Base-by-base conservation (phyloP, 2,329 filamentous ascomycete genomes). In the Penicillium sp. region DNA sequence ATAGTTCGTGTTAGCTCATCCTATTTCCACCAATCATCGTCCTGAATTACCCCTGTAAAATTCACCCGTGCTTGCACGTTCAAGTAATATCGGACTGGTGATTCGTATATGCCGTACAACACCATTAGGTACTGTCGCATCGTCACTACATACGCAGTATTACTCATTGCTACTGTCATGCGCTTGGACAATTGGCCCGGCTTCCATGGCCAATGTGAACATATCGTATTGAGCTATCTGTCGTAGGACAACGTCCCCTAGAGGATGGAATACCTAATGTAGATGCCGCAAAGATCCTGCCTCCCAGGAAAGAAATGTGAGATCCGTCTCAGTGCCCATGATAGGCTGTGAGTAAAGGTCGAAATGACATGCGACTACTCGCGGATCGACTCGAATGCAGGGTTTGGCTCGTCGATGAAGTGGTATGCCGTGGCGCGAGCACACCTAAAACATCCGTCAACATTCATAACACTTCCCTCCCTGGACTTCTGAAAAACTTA, bases 391-490 rank as follows among this genome's bases (percentile, higher is more conserved):
- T 38, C 27, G 44, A 53, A 42, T 45, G 47, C 47, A n/a, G 18
- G 24, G 29, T 53, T 53, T 18, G 50, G 50, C 38, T 53, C 50
- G 18, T 53, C 44, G n/a, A 53, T 24, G 13, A 53, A 53, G n/a
- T 53, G 50, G 44, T 36, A 53, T 2, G 44, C 31, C 11, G 32
- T 11, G 11, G 49, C 38, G 13, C 16, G 14, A 36, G 50, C 38
- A 29, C 50, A 53, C 21, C 50, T 53, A 7, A 7, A 18, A 11
- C 16, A 21, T 2, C 10, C 5, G 44, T 52, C 7, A 52, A 38
- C 11, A 38, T n/a, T 5, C 22, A 36, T n/a, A 9, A 13, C 4
- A 18, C 9, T 5, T 29, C n/a, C 6, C 18, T 22, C n/a, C 6
- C 18, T 22, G 27, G 34, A 14, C 6, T n/a, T 18, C 24, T 3